Evolutionary conservation across 2,329 filamentous ascomycete species (phyloP).

Genomic region (Ceratocystis eucalypticola): DNA sequence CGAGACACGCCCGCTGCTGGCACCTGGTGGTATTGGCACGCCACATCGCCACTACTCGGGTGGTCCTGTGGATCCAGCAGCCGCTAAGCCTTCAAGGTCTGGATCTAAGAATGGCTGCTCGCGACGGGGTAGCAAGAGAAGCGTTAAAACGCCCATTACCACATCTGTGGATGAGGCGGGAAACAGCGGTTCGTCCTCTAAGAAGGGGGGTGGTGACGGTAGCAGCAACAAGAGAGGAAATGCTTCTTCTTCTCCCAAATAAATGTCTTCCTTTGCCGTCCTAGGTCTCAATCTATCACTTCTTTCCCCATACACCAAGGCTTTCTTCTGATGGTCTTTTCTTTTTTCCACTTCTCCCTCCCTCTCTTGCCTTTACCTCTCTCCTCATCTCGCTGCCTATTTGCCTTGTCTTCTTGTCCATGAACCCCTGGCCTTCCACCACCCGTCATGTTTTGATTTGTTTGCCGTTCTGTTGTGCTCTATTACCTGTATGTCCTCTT

Average conservation of each 20-base stretch:
- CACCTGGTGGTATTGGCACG: conserved; percentile 38
- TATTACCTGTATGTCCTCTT: not conserved
- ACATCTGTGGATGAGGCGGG: not conserved
- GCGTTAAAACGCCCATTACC: not conserved
- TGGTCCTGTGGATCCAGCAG: not conserved
- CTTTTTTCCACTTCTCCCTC: not conserved
- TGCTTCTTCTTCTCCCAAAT: not conserved
- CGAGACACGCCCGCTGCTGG: conserved; percentile 38
- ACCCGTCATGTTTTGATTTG: no score
- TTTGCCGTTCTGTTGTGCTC: not conserved
- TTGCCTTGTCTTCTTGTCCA: no score
- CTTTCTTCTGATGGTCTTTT: not conserved
- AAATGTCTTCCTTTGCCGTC: not conserved
- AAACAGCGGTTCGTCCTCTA: not conserved
- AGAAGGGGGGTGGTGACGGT: not conserved
- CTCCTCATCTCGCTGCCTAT: not conserved
- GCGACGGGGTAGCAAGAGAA: conserved; percentile 6
- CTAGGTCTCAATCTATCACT: not conserved
- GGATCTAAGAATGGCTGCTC: not conserved
- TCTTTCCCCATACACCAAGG: not conserved
- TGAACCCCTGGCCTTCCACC: not conserved
- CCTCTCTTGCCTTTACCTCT: not conserved
- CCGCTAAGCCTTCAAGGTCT: not conserved
- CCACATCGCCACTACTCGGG: conserved; percentile 23
- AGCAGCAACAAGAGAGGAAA: not conserved